phyloP scores from a whole-genome alignment of 2,329 filamentous ascomycete species.

The Neofusicoccum laricinum region DNA sequence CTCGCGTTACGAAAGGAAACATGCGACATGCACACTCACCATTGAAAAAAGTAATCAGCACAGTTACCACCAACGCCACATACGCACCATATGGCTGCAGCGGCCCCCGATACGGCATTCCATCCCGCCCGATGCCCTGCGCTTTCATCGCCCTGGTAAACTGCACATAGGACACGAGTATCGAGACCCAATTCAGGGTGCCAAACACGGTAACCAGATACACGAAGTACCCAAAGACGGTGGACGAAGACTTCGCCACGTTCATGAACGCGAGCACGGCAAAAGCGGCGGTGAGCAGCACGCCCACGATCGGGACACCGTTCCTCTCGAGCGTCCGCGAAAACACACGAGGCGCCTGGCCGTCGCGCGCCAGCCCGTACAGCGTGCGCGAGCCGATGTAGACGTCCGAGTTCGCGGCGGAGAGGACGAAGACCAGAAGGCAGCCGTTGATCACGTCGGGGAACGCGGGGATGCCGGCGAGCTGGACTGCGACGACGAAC shows the following conservation, averaged over 20 bases:
- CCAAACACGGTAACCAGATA: constrained; percentile 38
- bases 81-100: constrained; percentile 33
- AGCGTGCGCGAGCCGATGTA: constrained; percentile 90
- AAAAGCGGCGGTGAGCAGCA: constrained; percentile 51
- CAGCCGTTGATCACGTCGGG: constrained; percentile 27
- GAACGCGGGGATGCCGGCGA: constrained; percentile 43
- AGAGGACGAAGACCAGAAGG: constrained; percentile 18
- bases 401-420: constrained; percentile 52
- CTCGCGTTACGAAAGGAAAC: too few relatives aligned
- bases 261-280: constrained; percentile 69
- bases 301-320: constrained; percentile 59
- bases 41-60: constrained; percentile 30
- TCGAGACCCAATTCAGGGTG: constrained; percentile 38
- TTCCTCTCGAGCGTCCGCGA: constrained; percentile 57
- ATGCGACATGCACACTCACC: not conserved
- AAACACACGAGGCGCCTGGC: constrained; percentile 54
- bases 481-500: constrained; percentile 48
- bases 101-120: constrained; percentile 36
- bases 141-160: constrained; percentile 34
- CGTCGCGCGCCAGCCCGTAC: constrained; percentile 81
- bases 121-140: constrained; percentile 36
- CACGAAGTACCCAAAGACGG: constrained; percentile 52
- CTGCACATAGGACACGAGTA: constrained; percentile 36
- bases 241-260: constrained; percentile 58
- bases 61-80: constrained; percentile 34